Conservation (phyloP, 768 basidiomycete species). For the Mycena indigotica region DNA sequence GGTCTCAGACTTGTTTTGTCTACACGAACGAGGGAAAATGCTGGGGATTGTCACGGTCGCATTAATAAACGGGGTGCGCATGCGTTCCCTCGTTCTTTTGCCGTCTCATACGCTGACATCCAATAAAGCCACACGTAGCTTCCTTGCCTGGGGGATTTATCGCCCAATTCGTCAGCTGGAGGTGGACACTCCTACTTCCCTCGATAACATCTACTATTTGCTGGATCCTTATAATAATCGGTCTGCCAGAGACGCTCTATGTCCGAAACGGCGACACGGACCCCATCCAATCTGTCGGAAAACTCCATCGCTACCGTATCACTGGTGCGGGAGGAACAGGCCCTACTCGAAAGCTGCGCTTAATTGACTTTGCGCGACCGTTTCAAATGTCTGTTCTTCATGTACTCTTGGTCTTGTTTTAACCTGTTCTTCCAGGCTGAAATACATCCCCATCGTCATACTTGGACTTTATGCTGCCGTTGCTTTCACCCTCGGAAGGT, state of each 20-base stretch:
- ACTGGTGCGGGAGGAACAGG: conserved; percentile 4
- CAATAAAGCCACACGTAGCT: conserved; percentile 18
- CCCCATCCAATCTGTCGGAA: not conserved
- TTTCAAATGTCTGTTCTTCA: conserved; percentile 19
- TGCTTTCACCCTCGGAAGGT: conserved; percentile 24
- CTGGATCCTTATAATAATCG: conserved; percentile 19
- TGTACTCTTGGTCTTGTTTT: not conserved
- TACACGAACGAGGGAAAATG: conserved; percentile 24
- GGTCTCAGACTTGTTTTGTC: conserved; percentile 21
- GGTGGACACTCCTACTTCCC: conserved; percentile 20
- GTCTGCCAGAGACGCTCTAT: conserved; percentile 21
- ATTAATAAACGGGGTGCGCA: conserved; percentile 21
- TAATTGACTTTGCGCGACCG: conserved; percentile 20
- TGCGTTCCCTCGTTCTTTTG: not conserved
- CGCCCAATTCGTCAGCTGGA: conserved; percentile 21
- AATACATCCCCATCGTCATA: conserved; percentile 17
- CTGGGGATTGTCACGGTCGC: conserved; percentile 23
- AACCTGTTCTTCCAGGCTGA: conserved; percentile 16
- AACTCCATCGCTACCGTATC: conserved; percentile 16
- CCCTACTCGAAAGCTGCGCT: conserved; percentile 1
- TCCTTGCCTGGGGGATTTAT: conserved; percentile 23
- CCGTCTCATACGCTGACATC: not conserved
- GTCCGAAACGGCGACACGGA: conserved; percentile 1
- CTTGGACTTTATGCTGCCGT: conserved; percentile 20
- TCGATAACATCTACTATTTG: conserved; percentile 15